Evolutionary conservation across 148 eudicot species (phyloP), one percentile per base, ranked within the genome.

Genomic region (Pharnaceum exiguum): DNA sequence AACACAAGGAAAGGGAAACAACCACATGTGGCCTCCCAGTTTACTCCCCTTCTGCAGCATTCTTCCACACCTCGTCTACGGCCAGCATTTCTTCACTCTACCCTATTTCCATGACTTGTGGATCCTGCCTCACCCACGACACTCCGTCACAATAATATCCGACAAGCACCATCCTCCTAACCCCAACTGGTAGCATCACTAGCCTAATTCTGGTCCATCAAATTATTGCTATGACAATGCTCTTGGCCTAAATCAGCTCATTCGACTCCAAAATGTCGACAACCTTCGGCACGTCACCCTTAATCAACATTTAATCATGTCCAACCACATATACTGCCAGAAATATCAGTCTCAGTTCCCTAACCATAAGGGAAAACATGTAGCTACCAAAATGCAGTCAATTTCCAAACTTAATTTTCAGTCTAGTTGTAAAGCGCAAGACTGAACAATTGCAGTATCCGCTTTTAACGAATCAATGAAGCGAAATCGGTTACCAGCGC

Each of bases 321-420:
- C 51, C 31, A n/a, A n/a, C n/a, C n/a, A n/a, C n/a, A n/a, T n/a
- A 70, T 29, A 50, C 28, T 3, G 24, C 51, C 27, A 31, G 23
- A 39, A 38, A 23, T 21, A 21, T n/a, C n/a, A n/a, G n/a, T n/a
- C n/a, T n/a, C 17, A n/a, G 13, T 3, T 21, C 24, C 19, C 25
- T 8, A 10, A 22, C 22, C 16, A 26, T 28, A 57, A 54, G 44
- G 12, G 29, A 64, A 13, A 13, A 16, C 16, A 31, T 23, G 23
- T 59, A 47, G 37, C 21, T 17, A 25, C 30, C 39, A 48, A 25
- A 59, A 37, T 11, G 53, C 24, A 24, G 31, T 69, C 67, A 19
- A 26, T 30, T 69, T 24, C 19, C 32, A 49, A 16, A 50, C 52
- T 16, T 63, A 31, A 54, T 56, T 62, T 63, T 70, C 74, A 62